These are phyloP conservation scores for Nicotiana tomentosiformis DNA, from an alignment of 257 asterid species.

Conservation along the genomic window DNA sequence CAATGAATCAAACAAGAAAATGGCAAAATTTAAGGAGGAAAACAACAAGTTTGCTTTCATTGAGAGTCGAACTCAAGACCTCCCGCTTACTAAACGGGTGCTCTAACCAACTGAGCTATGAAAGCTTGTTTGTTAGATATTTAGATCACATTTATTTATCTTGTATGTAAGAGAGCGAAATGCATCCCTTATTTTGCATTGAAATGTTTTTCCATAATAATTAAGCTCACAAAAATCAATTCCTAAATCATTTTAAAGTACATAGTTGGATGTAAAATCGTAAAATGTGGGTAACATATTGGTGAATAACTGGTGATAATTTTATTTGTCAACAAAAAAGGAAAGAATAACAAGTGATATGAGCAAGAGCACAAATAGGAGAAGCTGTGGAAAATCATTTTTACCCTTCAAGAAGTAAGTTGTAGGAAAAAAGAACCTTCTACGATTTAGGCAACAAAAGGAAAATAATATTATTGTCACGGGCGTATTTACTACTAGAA, in stretches of 20 bases:
- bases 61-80: slow-evolving; percentile 44
- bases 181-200: neutral
- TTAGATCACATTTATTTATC: accelerated
- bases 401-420: neutral
- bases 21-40: too few species aligned
- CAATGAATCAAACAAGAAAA: too few species aligned
- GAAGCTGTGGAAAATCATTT: neutral
- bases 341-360: neutral
- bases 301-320: too few species aligned
- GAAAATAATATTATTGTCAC: too few species aligned
- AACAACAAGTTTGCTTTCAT: slow-evolving; percentile 14
- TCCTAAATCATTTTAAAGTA: neutral
- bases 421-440: neutral
- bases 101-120: slow-evolving; percentile 32
- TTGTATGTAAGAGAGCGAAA: neutral
- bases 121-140: accelerated
- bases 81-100: slow-evolving; percentile 44
- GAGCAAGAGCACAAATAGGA: neutral
- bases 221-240: neutral
- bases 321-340: too few species aligned
- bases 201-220: neutral
- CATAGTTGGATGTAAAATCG: neutral
- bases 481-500: neutral
- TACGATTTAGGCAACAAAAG: neutral
- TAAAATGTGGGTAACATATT: neutral